phyloP scores from a whole-genome alignment of 148 eudicot genomes.

The Euryodendron excelsum region DNA sequence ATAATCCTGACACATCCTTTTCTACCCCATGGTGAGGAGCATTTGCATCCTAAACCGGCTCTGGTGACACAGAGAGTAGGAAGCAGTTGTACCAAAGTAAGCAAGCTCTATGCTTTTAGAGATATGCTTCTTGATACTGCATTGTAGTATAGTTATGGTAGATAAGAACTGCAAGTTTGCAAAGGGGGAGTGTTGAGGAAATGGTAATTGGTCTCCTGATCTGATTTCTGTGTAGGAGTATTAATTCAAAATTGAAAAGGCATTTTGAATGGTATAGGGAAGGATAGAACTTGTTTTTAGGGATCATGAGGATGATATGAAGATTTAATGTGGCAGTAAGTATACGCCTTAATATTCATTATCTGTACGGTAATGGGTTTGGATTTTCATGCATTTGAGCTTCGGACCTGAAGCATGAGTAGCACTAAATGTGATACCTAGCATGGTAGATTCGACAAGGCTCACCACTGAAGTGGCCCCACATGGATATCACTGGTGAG shows the following conservation, averaged over 20 bases:
- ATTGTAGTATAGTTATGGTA: slow-evolving; percentile 23
- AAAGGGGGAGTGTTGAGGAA: background rate
- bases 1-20: no score
- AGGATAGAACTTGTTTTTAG: background rate
- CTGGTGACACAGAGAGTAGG: slow-evolving; percentile 33
- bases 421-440: no score
- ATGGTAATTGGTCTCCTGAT: background rate
- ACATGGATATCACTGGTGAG: no score
- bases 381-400: no score
- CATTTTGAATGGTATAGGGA: background rate
- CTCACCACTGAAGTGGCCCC: no score
- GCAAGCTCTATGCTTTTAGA: slow-evolving; percentile 48
- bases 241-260: background rate
- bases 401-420: background rate
- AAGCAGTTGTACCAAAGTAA: slow-evolving; percentile 43
- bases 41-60: slow-evolving; percentile 50
- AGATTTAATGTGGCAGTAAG: slow-evolving; percentile 1
- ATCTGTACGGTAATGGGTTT: background rate
- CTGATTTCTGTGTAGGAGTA: background rate
- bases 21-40: slow-evolving; percentile 27
- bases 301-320: background rate
- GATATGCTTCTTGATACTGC: slow-evolving; percentile 78
- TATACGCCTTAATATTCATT: background rate
- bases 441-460: no score
- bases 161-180: background rate